Evolutionary conservation across 345 rosid species (phyloP), one percentile per base, ranked within the genome.

Genomic region (Arabis hirsuta): DNA sequence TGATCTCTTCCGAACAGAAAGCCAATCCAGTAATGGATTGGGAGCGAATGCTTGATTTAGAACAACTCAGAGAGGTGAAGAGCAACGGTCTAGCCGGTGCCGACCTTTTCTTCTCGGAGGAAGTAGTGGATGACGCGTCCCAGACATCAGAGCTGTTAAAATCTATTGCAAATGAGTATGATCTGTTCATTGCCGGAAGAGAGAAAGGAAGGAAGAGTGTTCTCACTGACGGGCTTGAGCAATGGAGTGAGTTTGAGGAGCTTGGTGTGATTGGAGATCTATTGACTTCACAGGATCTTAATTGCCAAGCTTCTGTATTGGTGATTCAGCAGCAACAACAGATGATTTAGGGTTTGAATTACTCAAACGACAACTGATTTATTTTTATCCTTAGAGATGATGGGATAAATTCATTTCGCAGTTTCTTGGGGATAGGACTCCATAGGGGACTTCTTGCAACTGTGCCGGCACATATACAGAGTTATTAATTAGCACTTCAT

Each of bases 121-220:
- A 77, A 64, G 71, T 52, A 26, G 83, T 69, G 16, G 36, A 65
- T 16, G 83, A 80, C 72, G 80, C 71, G 12, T 45, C 74, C 12
- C 65, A 76, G 3, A 80, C 75, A 22, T 69, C 78, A 9, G 7
- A 4, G 3, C 7, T 72, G 42, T 26, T 80, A 32, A 60, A 57
- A 55, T 46, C 75, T 12, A 54, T 80, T 36, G 80, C 61, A 5
- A 74, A 76, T 42, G 75, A 76, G 48, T 76, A 72, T 16, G 83
- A 80, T 44, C 9, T 76, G 54, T 80, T 80, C 47, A 68, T 76
- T 12, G 81, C 73, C 5, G 81, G 81, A 65, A 72, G 77, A 66
- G 73, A 61, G 3, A 72, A 45, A 41, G 81, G 64, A 44, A 66
- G 68, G 22, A 46, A 77, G 51, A 60, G 58, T 31, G 34, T 31